Percentiles rank a stretch among this genome's conserved stretches.
phyloP scores from a whole-genome alignment of 371 early-diverging fungal genomes.

The Blastocladiella emersonii region DNA sequence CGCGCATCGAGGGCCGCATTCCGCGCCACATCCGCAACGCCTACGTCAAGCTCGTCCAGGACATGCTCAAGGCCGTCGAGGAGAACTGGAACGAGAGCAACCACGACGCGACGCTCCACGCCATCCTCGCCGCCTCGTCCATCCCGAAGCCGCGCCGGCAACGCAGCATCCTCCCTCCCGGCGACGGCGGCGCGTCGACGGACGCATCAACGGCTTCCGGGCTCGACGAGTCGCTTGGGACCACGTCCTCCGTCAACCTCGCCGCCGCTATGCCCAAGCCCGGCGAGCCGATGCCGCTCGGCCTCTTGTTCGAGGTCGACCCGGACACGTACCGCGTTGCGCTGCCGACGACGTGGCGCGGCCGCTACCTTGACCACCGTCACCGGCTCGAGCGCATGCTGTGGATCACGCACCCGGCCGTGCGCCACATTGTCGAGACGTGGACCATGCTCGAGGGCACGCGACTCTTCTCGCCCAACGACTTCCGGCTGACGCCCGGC shows the following conservation, averaged over 20 bases:
- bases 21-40: background rate
- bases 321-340: no score
- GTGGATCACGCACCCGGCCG: background rate
- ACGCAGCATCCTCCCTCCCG: background rate
- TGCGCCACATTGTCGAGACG: background rate
- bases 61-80: background rate
- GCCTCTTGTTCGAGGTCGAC: no score
- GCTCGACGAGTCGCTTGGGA: no score
- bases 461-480: background rate
- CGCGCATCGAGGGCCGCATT: background rate
- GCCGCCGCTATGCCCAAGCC: background rate
- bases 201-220: no score
- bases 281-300: no score
- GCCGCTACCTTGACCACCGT: background rate
- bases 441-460: slow-evolving; percentile 1
- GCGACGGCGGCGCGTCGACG: no score
- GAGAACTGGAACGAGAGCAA: slow-evolving; percentile 4
- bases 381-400: background rate
- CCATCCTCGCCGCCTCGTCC: background rate
- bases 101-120: background rate
- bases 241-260: background rate
- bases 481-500: background rate
- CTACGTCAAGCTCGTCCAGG: background rate
- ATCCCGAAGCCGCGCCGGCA: background rate
- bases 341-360: background rate